A percentile compares a stretch with the other conserved stretches of the same genome.
These are phyloP conservation scores for Dentipellis sp. DNA, from an alignment of 768 basidiomycete genomes.

Conservation along the genomic window DNA sequence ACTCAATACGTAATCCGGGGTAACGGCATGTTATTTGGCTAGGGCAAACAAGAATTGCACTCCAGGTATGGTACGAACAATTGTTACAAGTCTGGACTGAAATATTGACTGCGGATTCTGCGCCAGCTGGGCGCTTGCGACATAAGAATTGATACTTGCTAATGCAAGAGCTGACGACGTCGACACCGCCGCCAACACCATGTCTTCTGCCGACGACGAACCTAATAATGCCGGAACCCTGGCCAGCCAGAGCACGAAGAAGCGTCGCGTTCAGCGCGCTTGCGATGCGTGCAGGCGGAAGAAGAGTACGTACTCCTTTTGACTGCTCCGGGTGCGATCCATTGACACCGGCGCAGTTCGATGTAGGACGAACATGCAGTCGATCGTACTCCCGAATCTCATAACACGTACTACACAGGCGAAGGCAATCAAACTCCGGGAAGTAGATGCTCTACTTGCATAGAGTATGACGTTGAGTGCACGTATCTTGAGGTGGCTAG, in stretches of 20 bases:
- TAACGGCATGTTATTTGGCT: too few relatives aligned
- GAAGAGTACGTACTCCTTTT: constrained; percentile 49
- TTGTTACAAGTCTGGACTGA: too few relatives aligned
- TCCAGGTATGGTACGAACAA: too few relatives aligned
- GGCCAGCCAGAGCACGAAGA: constrained; percentile 39
- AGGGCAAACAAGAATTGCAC: too few relatives aligned
- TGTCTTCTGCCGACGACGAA: constrained; percentile 66
- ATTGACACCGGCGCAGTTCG: constrained; percentile 35
- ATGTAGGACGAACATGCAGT: constrained; percentile 30
- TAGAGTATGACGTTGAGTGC: constrained; percentile 48
- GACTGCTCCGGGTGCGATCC: constrained; percentile 1
- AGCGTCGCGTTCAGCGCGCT: constrained; percentile 65
- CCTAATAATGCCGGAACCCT: constrained; percentile 28
- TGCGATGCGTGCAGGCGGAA: constrained; percentile 80
- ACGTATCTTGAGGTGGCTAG: constrained; percentile 63
- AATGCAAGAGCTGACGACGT: too few relatives aligned
- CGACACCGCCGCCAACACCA: constrained; percentile 18
- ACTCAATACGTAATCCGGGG: too few relatives aligned
- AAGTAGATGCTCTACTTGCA: constrained; percentile 57
- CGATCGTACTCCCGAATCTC: neutral
- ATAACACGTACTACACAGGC: constrained; percentile 28
- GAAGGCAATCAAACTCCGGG: constrained; percentile 62
- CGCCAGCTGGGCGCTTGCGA: too few relatives aligned
- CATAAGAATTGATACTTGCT: too few relatives aligned
- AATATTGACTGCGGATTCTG: too few relatives aligned